Conservation (phyloP, 306 rosid species). For the Crataegus laevigata region DNA sequence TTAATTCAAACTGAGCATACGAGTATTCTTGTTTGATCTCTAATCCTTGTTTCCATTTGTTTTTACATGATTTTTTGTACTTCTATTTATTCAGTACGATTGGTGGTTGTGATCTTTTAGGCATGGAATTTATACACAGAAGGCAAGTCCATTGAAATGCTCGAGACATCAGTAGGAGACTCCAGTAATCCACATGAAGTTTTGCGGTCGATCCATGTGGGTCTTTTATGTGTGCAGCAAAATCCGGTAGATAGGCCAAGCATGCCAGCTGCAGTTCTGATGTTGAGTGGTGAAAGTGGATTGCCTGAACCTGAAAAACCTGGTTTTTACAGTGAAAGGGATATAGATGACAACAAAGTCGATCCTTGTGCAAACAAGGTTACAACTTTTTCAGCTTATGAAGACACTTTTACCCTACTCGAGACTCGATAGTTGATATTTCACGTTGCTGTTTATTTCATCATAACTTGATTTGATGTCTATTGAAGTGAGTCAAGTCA, state of each 20-base stretch:
- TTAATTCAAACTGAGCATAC: too few relatives aligned
- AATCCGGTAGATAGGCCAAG: slow-evolving; percentile 14
- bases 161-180: slow-evolving; percentile 4
- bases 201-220: slow-evolving; percentile 10
- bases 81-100: background rate
- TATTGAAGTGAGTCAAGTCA: background rate
- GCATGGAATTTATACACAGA: slow-evolving; percentile 20
- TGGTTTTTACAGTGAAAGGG: slow-evolving; percentile 6
- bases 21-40: too few relatives aligned
- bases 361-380: background rate
- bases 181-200: slow-evolving; percentile 1
- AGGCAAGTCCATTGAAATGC: slow-evolving; percentile 12
- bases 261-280: slow-evolving; percentile 18
- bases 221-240: slow-evolving; percentile 12
- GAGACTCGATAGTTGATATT: background rate
- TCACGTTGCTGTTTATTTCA: background rate
- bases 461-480: background rate
- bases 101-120: background rate
- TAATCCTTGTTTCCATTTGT: too few relatives aligned
- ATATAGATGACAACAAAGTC: background rate
- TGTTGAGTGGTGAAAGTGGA: slow-evolving; percentile 4
- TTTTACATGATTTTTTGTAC: background rate
- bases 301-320: slow-evolving; percentile 10
- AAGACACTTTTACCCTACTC: background rate
- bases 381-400: background rate